Conservation (phyloP, 2,329 filamentous ascomycete species). For the Alternaria burnsii region DNA sequence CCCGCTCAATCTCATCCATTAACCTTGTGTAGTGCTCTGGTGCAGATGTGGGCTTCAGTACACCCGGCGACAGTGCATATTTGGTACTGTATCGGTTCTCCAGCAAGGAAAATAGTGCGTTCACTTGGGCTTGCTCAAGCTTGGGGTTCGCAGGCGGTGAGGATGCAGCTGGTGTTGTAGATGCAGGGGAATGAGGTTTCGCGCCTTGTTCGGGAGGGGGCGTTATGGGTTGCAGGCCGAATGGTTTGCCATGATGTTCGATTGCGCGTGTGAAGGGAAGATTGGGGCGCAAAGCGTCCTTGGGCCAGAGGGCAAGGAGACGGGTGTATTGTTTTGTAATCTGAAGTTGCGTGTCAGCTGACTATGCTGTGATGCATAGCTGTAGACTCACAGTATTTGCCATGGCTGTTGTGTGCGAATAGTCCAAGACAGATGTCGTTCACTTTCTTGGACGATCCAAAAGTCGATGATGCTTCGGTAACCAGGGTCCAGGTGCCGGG, state of each 20-base stretch:
- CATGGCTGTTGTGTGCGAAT: slow-evolving; percentile 21
- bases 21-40: slow-evolving; percentile 48
- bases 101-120: slow-evolving; percentile 67
- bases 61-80: slow-evolving; percentile 37
- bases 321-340: slow-evolving; percentile 60
- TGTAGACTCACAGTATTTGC: slow-evolving; percentile 21
- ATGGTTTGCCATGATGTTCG: slow-evolving; percentile 49
- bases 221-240: slow-evolving; percentile 39
- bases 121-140: slow-evolving; percentile 59
- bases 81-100: slow-evolving; percentile 64
- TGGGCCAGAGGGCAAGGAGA: slow-evolving; percentile 60
- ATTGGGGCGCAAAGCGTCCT: slow-evolving; percentile 59
- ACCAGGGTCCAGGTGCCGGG: slow-evolving; percentile 2
- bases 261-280: slow-evolving; percentile 57
- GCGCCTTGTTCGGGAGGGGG: slow-evolving; percentile 21
- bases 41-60: slow-evolving; percentile 45
- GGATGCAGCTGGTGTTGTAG: slow-evolving; percentile 15
- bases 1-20: slow-evolving; percentile 48
- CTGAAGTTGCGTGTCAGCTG: slow-evolving; percentile 14
- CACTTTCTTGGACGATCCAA: not conserved
- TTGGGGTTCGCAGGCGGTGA: slow-evolving; percentile 26
- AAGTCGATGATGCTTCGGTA: slow-evolving; percentile 23
- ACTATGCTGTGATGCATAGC: not conserved
- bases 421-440: not conserved
- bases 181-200: slow-evolving; percentile 16